These are phyloP conservation scores for Chaetomium fimeti DNA, from an alignment of 495 filamentous ascomycete species.

Conservation along the genomic window DNA sequence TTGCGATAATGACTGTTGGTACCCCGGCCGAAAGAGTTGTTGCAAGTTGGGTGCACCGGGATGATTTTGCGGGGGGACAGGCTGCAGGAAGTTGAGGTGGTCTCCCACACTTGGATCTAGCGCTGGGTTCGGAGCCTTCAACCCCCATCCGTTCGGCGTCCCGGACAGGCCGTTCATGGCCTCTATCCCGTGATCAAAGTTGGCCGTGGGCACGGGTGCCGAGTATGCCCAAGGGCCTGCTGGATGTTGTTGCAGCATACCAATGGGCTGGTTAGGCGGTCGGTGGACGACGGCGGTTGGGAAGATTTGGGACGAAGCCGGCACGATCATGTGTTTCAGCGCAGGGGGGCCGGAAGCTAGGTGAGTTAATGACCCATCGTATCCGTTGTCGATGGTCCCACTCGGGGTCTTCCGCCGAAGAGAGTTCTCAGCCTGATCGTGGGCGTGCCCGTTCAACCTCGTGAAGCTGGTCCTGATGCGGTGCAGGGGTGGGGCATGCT, in stretches of 20 bases:
- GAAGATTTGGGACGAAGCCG: constrained; percentile 45
- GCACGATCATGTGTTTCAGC: constrained; percentile 84
- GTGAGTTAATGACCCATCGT: constrained; percentile 82
- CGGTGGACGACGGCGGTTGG: constrained; percentile 34
- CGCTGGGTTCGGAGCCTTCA: constrained; percentile 13
- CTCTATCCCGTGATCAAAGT: constrained; percentile 21
- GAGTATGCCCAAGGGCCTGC: constrained; percentile 30
- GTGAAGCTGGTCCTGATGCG: constrained; percentile 35
- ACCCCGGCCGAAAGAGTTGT: constrained; percentile 66
- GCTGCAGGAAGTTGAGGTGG: constrained; percentile 28
- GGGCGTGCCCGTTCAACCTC: constrained; percentile 40
- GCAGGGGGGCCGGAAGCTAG: constrained; percentile 73
- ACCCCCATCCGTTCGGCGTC: constrained; percentile 29
- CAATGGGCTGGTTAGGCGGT: constrained; percentile 13
- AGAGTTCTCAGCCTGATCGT: constrained; percentile 64
- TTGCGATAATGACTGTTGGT: constrained; percentile 67
- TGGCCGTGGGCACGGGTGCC: constrained; percentile 11
- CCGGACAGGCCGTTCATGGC: constrained; percentile 16
- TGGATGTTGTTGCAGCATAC: constrained; percentile 20
- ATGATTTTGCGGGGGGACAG: constrained; percentile 37
- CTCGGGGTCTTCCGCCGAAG: constrained; percentile 91
- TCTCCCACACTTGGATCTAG: constrained; percentile 24
- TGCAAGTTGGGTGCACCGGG: constrained; percentile 56
- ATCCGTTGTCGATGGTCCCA: constrained; percentile 88
- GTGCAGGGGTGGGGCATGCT: constrained; percentile 36